Evolutionary conservation across 768 basidiomycete species (phyloP).

Genomic region (Hypholoma sublateritium): DNA sequence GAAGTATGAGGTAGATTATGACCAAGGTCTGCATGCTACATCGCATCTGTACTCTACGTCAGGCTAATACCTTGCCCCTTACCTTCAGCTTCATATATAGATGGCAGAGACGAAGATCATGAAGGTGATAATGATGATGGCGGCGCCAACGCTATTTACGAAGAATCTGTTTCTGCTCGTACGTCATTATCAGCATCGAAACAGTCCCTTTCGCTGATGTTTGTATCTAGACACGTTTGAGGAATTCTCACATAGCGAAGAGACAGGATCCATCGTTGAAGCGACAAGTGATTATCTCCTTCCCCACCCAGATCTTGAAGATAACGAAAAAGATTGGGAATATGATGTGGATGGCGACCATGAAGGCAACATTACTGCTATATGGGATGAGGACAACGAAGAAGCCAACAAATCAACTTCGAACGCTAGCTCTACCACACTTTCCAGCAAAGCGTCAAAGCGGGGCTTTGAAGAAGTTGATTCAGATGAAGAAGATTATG

Average conservation of each 20-base stretch:
- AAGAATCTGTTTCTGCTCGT: neutral
- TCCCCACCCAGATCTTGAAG: neutral
- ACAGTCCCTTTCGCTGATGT: neutral
- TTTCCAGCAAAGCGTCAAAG: conserved; percentile 62
- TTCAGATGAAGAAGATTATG: conserved; percentile 31
- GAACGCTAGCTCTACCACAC: conserved; percentile 52
- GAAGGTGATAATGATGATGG: neutral
- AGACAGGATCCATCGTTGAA: neutral
- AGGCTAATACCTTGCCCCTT: neutral
- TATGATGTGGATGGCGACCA: conserved; percentile 10
- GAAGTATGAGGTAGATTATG: neutral
- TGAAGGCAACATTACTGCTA: conserved; percentile 12
- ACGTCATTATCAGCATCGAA: neutral
- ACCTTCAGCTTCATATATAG: neutral
- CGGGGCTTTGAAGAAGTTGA: conserved; percentile 50
- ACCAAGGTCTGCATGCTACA: neutral
- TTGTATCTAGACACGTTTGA: neutral
- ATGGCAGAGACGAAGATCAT: neutral
- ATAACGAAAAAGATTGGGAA: conserved; percentile 12
- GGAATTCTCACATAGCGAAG: neutral
- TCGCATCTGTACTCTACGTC: neutral
- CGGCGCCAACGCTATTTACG: neutral
- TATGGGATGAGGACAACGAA: conserved; percentile 40
- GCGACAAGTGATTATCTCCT: neutral
- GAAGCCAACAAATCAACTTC: conserved; percentile 44